A percentile compares a stretch with the other conserved stretches of the same genome.
phyloP scores from a whole-genome alignment of 2,329 filamentous ascomycete species.

The Epichloe festucae region DNA sequence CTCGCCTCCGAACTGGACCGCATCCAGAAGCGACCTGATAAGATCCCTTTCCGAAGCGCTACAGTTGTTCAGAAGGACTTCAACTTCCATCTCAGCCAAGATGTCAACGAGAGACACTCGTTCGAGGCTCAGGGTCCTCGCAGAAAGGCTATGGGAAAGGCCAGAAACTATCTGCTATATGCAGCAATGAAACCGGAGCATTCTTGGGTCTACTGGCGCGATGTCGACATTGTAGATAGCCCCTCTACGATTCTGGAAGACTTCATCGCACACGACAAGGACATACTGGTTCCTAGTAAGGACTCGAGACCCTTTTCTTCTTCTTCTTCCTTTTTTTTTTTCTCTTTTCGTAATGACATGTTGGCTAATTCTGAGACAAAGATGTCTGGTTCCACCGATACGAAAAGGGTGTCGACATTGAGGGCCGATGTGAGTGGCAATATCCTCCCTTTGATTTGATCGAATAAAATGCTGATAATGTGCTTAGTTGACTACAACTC shows the following conservation, averaged over 20 bases:
- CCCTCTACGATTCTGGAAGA: slow-evolving; percentile 83
- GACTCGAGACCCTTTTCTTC: slow-evolving; percentile 6
- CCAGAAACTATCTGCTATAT: slow-evolving; percentile 81
- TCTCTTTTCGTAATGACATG: not conserved
- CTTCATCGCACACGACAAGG: slow-evolving; percentile 84
- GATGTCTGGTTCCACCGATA: slow-evolving; percentile 98
- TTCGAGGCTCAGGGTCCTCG: slow-evolving; percentile 82
- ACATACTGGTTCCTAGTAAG: slow-evolving; percentile 90
- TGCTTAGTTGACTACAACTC: slow-evolving; percentile 92
- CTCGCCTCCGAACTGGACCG: slow-evolving; percentile 76
- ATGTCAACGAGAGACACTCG: slow-evolving; percentile 69
- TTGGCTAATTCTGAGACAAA: slow-evolving; percentile 26
- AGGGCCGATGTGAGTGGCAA: slow-evolving; percentile 71
- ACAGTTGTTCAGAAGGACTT: slow-evolving; percentile 89
- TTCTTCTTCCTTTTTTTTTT: not conserved
- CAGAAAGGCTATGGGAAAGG: slow-evolving; percentile 78
- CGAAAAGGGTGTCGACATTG: slow-evolving; percentile 67
- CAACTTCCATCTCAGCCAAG: slow-evolving; percentile 58
- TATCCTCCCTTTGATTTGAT: not conserved
- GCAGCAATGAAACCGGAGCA: slow-evolving; percentile 83
- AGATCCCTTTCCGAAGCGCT: slow-evolving; percentile 73
- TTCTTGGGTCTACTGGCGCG: slow-evolving; percentile 97
- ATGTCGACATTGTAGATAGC: slow-evolving; percentile 91
- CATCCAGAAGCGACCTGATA: slow-evolving; percentile 69
- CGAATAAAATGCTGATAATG: slow-evolving; percentile 5